Base-by-base conservation (phyloP, 129 eudicot genomes). In the Logfia minima region DNA sequence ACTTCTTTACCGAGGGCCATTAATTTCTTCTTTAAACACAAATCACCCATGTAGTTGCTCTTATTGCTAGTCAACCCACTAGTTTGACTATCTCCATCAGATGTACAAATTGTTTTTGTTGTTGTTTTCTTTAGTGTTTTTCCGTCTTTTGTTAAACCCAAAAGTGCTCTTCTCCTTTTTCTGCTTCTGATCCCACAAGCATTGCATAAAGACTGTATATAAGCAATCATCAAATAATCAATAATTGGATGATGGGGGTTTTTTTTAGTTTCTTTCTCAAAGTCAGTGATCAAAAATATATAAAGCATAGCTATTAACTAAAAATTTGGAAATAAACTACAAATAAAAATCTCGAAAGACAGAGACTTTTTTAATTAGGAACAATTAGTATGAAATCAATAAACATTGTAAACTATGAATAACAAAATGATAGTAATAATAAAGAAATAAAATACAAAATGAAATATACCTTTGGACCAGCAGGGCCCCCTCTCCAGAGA, bases 171-270 rank as follows among this genome's bases (percentile, higher is more conserved):
- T 83, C 94, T 92, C 85, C 83, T 88, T 70, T 95, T 95, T 75
- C 99, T 85, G 81, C 95, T 95, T 79, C 95, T 88, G 75, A 95
- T 95, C 84, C 99, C 99, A 87, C 97, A 95, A 68, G 97, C 99
- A 77, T 95, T 92, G 81, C 99, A 95, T 69, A 95, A 74, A 19
- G 99, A 89, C 96, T 92, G 96, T 69, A 77, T 17, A 18, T 24
- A 52, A 9, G 17, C 18, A 66, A 31, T 21, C 8, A 78, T 61
- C 70, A 74, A 74, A 28, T 37, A 9, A 52, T 67, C 60, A 32
- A 29, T 59, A 23, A 69, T 81, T 74, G 85, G 39, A 35, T 43
- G 21, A n/a, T 77, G 37, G 24, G 70, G 7, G 19, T 35, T 68
- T 2, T 41, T 41, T 51, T 70, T 6, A 35, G 41, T 35, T 35